Evolutionary conservation across 805 yeast species (phyloP).

Genomic region (Metschnikowia gruessii): DNA sequence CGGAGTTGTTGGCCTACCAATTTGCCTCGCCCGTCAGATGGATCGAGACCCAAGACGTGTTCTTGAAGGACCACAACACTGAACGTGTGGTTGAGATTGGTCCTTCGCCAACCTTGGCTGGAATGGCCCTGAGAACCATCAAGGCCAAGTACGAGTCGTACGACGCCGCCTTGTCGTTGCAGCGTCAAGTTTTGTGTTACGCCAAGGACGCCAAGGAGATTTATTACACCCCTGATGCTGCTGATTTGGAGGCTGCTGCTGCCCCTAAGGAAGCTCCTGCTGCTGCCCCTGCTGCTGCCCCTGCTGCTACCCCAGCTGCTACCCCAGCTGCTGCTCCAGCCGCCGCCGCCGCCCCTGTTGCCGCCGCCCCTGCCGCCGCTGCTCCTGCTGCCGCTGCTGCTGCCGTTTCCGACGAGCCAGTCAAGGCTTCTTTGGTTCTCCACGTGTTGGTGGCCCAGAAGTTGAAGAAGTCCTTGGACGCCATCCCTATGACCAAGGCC

Average conservation of each 20-base stretch:
- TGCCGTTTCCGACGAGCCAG: constrained; percentile 85
- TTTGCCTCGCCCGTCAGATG: constrained; percentile 99
- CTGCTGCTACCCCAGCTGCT: constrained; percentile 52
- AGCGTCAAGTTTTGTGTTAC: constrained; percentile 93
- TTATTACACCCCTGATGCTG: constrained; percentile 87
- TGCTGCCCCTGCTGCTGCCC: constrained; percentile 34
- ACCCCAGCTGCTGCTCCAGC: constrained; percentile 61
- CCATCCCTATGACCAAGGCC: constrained; percentile 85
- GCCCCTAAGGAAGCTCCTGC: constrained; percentile 27
- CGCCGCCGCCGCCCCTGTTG: constrained; percentile 64
- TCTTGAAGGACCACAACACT: constrained; percentile 88
- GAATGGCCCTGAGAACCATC: constrained; percentile 97
- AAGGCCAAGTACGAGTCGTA: constrained; percentile 94
- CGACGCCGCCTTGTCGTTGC: constrained; percentile 93
- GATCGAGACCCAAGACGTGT: constrained; percentile 99
- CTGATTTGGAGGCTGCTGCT: constrained; percentile 36
- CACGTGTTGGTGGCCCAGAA: constrained; percentile 94
- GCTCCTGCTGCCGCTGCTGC: constrained; percentile 78
- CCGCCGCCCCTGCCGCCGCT: constrained; percentile 71
- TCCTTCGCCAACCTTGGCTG: constrained; percentile 97
- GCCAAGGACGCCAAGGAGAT: constrained; percentile 95
- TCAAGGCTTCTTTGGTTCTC: constrained; percentile 74
- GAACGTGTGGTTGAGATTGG: constrained; percentile 98
- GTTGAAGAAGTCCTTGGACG: constrained; percentile 85
- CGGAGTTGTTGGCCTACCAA: constrained; percentile 96